Conservation (phyloP, 768 basidiomycete species). For the Mycena galericulata region DNA sequence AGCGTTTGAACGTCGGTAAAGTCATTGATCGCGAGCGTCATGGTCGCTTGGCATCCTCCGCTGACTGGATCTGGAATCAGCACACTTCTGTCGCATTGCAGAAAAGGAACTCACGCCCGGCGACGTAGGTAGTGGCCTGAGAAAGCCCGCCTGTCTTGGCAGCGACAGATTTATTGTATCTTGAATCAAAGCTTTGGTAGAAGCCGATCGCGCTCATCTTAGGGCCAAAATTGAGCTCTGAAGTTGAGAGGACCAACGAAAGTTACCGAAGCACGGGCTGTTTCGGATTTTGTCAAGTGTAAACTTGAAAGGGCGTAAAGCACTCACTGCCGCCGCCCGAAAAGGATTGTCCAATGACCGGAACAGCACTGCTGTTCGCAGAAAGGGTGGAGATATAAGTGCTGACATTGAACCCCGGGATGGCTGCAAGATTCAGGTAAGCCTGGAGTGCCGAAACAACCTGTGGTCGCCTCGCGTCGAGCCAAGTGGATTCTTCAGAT, state of each 20-base stretch:
- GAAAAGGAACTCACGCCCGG: conserved; percentile 14
- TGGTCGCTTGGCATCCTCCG: too few species aligned
- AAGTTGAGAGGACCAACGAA: neutral
- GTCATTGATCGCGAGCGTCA: conserved; percentile 21
- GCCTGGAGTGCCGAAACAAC: too few species aligned
- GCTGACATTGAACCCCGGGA: conserved; percentile 21
- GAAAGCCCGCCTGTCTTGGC: too few species aligned
- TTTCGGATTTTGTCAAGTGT: too few species aligned
- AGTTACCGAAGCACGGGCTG: neutral
- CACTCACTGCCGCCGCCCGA: too few species aligned
- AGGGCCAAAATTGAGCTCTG: conserved; percentile 2
- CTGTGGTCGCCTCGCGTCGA: conserved; percentile 19
- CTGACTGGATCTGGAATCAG: conserved; percentile 18
- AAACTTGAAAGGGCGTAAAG: too few species aligned
- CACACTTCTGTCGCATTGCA: neutral
- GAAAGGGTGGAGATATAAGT: conserved; percentile 17
- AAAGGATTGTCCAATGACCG: too few species aligned
- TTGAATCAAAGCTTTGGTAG: conserved; percentile 26
- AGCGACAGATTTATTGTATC: too few species aligned
- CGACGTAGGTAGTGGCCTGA: too few species aligned
- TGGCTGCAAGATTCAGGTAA: conserved; percentile 22
- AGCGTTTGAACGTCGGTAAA: conserved; percentile 17
- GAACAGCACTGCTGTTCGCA: conserved; percentile 18
- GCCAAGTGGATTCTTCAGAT: conserved; percentile 19
- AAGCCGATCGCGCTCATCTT: conserved; percentile 18